These are phyloP conservation scores for Sporothrix protearum DNA, from an alignment of 2,329 filamentous ascomycete species.

Conservation along the genomic window DNA sequence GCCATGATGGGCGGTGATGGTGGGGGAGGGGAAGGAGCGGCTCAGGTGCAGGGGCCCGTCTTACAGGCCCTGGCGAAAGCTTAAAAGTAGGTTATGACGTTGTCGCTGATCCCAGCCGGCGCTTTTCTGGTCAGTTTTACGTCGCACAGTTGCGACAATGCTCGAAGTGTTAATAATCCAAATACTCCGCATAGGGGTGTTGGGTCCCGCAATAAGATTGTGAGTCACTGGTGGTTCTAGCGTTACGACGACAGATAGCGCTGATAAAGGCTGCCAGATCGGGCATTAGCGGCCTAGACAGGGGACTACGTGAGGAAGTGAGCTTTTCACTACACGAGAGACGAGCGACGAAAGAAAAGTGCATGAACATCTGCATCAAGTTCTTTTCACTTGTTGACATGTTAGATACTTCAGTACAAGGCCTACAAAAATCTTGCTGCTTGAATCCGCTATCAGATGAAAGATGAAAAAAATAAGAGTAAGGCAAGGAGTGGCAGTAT, in stretches of 20 bases:
- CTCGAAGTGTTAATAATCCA: not conserved
- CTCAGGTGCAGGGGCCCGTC: not conserved
- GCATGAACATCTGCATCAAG: not conserved
- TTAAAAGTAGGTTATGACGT: slow-evolving; percentile 18
- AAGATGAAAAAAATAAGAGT: not conserved
- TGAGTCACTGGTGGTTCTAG: slow-evolving; percentile 14
- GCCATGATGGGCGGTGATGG: not conserved
- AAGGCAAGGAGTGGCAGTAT: not conserved
- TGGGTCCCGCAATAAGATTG: not conserved
- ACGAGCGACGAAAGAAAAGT: not conserved
- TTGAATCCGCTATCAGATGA: not conserved
- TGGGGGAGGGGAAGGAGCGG: slow-evolving; percentile 2
- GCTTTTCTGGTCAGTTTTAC: not conserved
- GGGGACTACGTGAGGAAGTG: not conserved
- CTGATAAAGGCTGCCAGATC: slow-evolving; percentile 18
- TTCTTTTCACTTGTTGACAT: not conserved
- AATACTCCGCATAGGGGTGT: not conserved
- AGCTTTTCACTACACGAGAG: slow-evolving; percentile 4
- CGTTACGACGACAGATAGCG: slow-evolving; percentile 13
- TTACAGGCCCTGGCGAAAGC: slow-evolving; percentile 7
- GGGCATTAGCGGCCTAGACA: slow-evolving; percentile 2
- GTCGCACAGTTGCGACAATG: not conserved
- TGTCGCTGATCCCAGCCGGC: not conserved
- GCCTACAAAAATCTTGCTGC: not conserved
- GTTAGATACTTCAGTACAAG: not conserved